These are phyloP conservation scores for Fraxinus baroniana DNA, from an alignment of 305 asterid species.

Conservation along the genomic window DNA sequence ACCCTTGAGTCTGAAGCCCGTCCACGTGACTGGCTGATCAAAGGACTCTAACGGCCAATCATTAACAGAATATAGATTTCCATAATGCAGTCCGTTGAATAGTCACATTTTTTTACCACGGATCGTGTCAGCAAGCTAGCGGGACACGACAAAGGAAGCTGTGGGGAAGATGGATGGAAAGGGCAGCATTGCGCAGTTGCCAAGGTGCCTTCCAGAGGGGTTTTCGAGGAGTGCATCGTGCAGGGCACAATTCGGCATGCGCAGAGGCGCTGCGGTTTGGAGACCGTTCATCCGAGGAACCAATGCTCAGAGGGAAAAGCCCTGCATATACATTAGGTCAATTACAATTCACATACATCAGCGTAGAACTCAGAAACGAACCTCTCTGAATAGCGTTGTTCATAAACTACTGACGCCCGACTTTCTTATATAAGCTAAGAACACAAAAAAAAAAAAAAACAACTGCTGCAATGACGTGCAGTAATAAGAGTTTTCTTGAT, in stretches of 20 bases:
- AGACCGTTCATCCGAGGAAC: too few relatives aligned
- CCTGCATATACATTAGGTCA: conserved; percentile 28
- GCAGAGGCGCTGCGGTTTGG: too few relatives aligned
- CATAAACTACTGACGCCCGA: too few relatives aligned
- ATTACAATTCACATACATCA: conserved; percentile 1
- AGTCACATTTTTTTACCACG: conserved; percentile 37
- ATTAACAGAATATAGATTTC: conserved; percentile 33
- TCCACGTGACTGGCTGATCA: conserved; percentile 25
- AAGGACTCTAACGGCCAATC: conserved; percentile 31
- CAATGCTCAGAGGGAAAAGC: too few relatives aligned
- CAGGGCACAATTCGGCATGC: too few relatives aligned
- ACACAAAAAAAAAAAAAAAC: neutral
- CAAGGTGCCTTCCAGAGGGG: too few relatives aligned
- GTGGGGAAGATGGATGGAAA: too few relatives aligned
- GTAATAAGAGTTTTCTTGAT: neutral
- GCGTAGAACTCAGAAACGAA: neutral
- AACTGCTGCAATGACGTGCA: neutral
- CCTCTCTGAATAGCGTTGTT: too few relatives aligned
- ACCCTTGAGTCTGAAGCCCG: conserved; percentile 35
- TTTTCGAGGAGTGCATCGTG: too few relatives aligned
- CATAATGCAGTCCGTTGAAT: conserved; percentile 48
- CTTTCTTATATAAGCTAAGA: neutral
- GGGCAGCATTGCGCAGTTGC: too few relatives aligned
- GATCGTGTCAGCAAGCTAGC: too few relatives aligned
- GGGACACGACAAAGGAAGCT: too few relatives aligned